Conservation (phyloP, 202 grass and related monocot species). For the Saccharum hybrid region DNA sequence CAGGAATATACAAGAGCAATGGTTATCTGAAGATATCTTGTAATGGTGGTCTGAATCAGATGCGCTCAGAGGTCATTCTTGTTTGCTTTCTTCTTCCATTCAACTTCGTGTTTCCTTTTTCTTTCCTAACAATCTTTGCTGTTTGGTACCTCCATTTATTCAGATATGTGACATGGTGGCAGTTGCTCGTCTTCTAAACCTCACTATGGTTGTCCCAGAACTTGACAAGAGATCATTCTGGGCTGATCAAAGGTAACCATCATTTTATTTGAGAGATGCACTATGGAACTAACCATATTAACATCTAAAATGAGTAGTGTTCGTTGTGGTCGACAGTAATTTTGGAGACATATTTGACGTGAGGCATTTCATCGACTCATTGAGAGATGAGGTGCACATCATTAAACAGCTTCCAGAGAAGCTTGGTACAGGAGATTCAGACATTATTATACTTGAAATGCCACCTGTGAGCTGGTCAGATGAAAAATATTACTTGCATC, state of each 20-base stretch:
- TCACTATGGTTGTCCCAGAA: slow-evolving; percentile 85
- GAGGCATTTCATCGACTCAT: slow-evolving; percentile 84
- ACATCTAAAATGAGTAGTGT: slow-evolving; percentile 29
- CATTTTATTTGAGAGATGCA: slow-evolving; percentile 29
- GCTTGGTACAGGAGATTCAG: slow-evolving; percentile 43
- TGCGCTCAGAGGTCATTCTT: slow-evolving; percentile 79
- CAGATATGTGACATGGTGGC: slow-evolving; percentile 99
- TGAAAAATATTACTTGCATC: slow-evolving; percentile 95
- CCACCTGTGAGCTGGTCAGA: slow-evolving; percentile 94
- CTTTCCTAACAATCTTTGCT: neutral
- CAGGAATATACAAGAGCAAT: slow-evolving; percentile 88
- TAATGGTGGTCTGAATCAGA: slow-evolving; percentile 98
- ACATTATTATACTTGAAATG: slow-evolving; percentile 60
- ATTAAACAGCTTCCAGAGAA: slow-evolving; percentile 76
- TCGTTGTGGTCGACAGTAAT: slow-evolving; percentile 60
- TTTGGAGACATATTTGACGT: slow-evolving; percentile 95
- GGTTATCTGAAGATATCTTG: slow-evolving; percentile 93
- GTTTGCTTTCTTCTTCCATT: slow-evolving; percentile 21
- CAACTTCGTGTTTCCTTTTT: neutral
- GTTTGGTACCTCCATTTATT: slow-evolving; percentile 13
- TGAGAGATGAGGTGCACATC: slow-evolving; percentile 85
- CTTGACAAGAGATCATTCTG: slow-evolving; percentile 98
- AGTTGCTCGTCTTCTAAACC: slow-evolving; percentile 78
- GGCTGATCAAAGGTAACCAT: slow-evolving; percentile 88
- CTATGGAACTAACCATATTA: slow-evolving; percentile 24